Evolutionary conservation across 345 rosid genomes (phyloP), one percentile per base, ranked within the genome.

Genomic region (Salix viminalis): DNA sequence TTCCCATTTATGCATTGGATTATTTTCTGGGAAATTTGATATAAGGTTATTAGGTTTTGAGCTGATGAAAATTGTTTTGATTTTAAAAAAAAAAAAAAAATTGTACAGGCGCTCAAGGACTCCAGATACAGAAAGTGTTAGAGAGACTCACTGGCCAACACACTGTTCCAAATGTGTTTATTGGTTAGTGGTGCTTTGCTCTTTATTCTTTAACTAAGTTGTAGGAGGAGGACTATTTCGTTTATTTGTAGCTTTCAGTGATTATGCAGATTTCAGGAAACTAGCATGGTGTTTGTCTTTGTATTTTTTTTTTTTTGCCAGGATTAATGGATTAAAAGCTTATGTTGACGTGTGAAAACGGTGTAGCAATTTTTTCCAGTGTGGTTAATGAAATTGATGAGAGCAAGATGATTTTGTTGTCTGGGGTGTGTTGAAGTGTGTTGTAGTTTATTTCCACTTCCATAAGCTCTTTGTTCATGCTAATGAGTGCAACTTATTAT

Each of bases 131-230:
- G 86, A 91, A 86, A 73, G 86, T 88, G 58, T 80, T 96, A 78
- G 96, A 91, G 86, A 89, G 90, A 80, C 89, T 96, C 50, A 93
- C 99, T 11, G 97, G 96, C 28, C 99, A 96, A 79, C 93, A 85
- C 65, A 93, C 96, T 5, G 99, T 93, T 77, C 99, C 99, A 65
- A 96, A 92, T 88, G 96, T 96, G 52, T 96, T 96, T 71, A 90
- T 96, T 15, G 97, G 99, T 96, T 75, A 39, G 87, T 79, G 23
- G 12, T 75, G 56, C 64, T 76, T 66, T 52, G 23, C 8, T 15
- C 58, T 12, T 37, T 52, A 15, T 11, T 66, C 21, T 66, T 66
- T 66, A 30, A 13, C 9, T 66, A 12, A 46, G 52, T 46, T 4
- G 52, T 14, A 46, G 16, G 16, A 46, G 16, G 16, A 46, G 14